These are phyloP conservation scores for Xylaria arbuscula DNA, from an alignment of 2,329 filamentous ascomycete species.

Conservation along the genomic window DNA sequence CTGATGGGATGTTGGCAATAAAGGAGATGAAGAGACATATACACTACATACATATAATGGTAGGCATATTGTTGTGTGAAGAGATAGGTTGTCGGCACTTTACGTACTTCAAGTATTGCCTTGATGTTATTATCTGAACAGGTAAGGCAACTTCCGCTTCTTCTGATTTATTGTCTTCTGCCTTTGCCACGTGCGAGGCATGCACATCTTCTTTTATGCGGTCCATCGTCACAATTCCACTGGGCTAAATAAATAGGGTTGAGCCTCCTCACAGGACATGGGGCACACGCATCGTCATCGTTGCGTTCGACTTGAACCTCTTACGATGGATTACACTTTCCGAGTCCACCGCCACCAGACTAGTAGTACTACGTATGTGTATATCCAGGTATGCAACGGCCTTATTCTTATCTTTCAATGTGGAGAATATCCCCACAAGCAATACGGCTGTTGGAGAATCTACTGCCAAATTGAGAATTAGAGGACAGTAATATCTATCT, in stretches of 20 bases:
- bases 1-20: background rate
- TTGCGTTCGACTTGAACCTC: no score
- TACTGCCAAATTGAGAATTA: conserved; percentile 26
- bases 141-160: background rate
- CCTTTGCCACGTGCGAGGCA: conserved; percentile 29
- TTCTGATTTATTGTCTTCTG: background rate
- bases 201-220: conserved; percentile 18
- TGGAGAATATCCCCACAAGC: conserved; percentile 22
- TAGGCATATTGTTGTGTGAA: background rate
- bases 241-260: background rate
- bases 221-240: conserved; percentile 11
- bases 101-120: no score
- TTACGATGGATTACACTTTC: background rate
- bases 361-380: background rate
- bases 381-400: background rate
- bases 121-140: conserved; percentile 2
- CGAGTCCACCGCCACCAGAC: background rate
- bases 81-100: conserved; percentile 3
- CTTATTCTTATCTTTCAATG: conserved; percentile 31
- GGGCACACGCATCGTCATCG: no score
- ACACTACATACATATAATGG: background rate
- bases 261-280: no score
- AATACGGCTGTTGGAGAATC: conserved; percentile 1
- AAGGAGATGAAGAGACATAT: background rate
- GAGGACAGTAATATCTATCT: background rate